phyloP scores from a whole-genome alignment of 2,329 filamentous ascomycete species.

The Fusarium bulbicola region DNA sequence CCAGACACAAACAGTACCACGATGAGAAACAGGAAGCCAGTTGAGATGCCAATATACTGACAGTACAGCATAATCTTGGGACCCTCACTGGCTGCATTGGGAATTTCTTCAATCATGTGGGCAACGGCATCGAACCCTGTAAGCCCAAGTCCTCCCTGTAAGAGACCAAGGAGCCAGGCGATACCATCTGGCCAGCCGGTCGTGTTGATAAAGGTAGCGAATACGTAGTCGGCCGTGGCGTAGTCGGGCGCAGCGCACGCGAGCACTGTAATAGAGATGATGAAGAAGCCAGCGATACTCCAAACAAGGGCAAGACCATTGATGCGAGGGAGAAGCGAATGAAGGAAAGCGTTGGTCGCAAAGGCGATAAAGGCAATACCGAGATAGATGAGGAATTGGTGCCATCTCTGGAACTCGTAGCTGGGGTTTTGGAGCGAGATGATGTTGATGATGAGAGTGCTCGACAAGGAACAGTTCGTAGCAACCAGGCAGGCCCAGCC shows the following conservation, averaged over 20 bases:
- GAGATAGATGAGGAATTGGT: constrained; percentile 69
- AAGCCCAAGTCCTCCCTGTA: constrained; percentile 46
- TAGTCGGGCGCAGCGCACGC: constrained; percentile 72
- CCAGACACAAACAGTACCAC: constrained; percentile 71
- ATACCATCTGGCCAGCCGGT: constrained; percentile 48
- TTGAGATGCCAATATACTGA: constrained; percentile 69
- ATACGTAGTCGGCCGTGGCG: constrained; percentile 45
- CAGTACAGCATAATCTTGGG: constrained; percentile 60
- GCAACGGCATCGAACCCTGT: constrained; percentile 49
- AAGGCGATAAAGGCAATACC: constrained; percentile 43
- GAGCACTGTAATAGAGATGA: constrained; percentile 75
- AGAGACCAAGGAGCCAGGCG: constrained; percentile 47
- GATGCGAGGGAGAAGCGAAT: constrained; percentile 51
- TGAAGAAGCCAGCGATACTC: constrained; percentile 72
- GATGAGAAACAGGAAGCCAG: constrained; percentile 69
- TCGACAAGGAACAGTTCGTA: constrained; percentile 73
- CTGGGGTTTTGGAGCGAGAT: constrained; percentile 67
- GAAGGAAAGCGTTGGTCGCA: constrained; percentile 44
- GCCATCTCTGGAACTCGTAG: constrained; percentile 69
- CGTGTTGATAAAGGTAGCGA: constrained; percentile 45
- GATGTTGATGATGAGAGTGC: constrained; percentile 71
- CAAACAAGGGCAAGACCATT: constrained; percentile 75
- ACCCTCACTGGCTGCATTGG: constrained; percentile 43
- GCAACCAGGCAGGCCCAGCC: constrained; percentile 73
- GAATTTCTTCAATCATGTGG: constrained; percentile 50